Evolutionary conservation across 78 protist species (phyloP), one percentile per base, ranked within the genome.

Genomic region (Emiliania huxleyi): DNA sequence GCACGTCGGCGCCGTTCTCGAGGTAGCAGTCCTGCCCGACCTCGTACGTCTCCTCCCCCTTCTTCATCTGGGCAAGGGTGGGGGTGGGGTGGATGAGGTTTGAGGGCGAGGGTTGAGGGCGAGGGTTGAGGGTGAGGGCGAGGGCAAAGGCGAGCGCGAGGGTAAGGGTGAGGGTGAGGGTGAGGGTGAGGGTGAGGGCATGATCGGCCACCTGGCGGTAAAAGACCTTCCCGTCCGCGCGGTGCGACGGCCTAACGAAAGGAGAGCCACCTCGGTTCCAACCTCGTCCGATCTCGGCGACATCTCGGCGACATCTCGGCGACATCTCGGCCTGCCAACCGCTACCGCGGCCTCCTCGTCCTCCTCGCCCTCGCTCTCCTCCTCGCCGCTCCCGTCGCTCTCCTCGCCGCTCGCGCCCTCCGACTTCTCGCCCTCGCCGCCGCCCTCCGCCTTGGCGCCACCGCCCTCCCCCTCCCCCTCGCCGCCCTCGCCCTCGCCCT

Each of bases 11-110:
- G 38, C 5, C 38, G 23, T 40, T 43, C 38, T 81, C 89, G 35
- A 81, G 89, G 89, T 81, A 81, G 29, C 42, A 52, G 89, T 81
- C 89, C 56, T 26, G n/a, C 23, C 75, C 75, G 33, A 52, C 75
- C 37, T 5, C 23, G n/a, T 62, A 8, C 75, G 11, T 62, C 33
- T 62, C 75, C 12, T 26, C n/a, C 11, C 33, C 8, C n/a, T 62
- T 23, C 11, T 62, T 62, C 75, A 8, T 21, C 23, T 21, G n/a
- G 37, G 75, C 23, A 48, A 48, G n/a, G n/a, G n/a, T n/a, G n/a
- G n/a, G n/a, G n/a, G n/a, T n/a, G n/a, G n/a, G n/a, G n/a, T n/a
- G n/a, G n/a, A n/a, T n/a, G n/a, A n/a, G n/a, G n/a, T n/a, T n/a
- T n/a, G n/a, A n/a, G n/a, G n/a, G n/a, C n/a, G n/a, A n/a, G n/a